Conservation (phyloP, 176 grass and related monocot genomes). For the Urochloa ruziziensis region DNA sequence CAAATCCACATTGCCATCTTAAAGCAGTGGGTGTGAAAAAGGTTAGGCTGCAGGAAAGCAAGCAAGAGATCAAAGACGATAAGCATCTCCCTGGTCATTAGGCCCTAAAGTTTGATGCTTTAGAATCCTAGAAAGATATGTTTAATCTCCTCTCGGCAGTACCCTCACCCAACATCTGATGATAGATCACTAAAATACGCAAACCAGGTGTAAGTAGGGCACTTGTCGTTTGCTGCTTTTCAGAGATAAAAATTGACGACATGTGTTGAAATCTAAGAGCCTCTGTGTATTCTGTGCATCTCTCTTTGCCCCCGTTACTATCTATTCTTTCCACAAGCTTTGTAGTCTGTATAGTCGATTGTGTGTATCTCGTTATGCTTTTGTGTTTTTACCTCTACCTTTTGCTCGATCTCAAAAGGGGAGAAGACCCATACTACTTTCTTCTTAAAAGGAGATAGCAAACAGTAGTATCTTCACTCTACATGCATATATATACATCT, state of each 20-base stretch:
- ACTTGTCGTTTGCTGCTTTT: constrained; percentile 45
- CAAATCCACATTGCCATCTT: constrained; percentile 60
- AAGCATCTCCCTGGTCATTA: constrained; percentile 66
- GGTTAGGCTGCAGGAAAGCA: constrained; percentile 42
- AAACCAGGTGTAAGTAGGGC: constrained; percentile 36
- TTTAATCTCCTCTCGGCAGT: constrained; percentile 12
- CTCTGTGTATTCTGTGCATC: neutral
- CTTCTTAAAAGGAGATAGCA: constrained; percentile 29
- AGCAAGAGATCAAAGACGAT: constrained; percentile 57
- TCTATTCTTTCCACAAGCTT: constrained; percentile 43
- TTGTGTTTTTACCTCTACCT: constrained; percentile 29
- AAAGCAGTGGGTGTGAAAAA: constrained; percentile 59
- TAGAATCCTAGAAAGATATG: constrained; percentile 76
- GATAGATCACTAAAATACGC: constrained; percentile 8
- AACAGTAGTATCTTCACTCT: neutral
- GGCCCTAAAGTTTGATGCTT: constrained; percentile 57
- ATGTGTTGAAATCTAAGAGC: constrained; percentile 29
- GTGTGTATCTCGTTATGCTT: constrained; percentile 36
- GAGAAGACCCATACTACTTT: constrained; percentile 37
- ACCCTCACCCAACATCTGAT: constrained; percentile 3
- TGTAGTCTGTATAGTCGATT: constrained; percentile 6
- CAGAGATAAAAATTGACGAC: constrained; percentile 36
- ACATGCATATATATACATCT: neutral
- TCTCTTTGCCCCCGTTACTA: constrained; percentile 26
- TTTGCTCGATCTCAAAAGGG: constrained; percentile 45